Evolutionary conservation across 1,139 yeast species (phyloP), one percentile per base, ranked within the genome.

Genomic region (Pichia sp.): DNA sequence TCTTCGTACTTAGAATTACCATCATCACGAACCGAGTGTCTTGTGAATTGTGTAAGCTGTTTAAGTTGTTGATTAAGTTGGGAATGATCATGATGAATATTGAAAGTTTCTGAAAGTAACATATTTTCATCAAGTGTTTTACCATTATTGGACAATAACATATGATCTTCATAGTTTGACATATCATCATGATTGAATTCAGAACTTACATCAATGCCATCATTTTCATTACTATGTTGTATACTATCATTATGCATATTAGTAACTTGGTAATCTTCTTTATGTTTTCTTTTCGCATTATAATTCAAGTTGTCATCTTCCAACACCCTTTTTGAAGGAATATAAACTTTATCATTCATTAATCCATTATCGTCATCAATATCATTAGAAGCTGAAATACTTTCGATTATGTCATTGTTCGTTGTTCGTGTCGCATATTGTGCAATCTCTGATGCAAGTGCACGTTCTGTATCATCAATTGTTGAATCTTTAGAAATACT

Each of bases 11-110:
- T 43, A 3, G 45, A 22, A 14, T 45, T 53, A 44, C 36, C 33
- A 10, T 44, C 44, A 18, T 49, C 48, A 55, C 46, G 34, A 52
- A 54, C 18, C 45, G 52, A 25, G 56, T 50, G 48, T 53, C 56
- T 19, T 53, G 63, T 49, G 54, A 60, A 51, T 54, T 47, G 46
- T 51, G 54, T 22, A 18, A 57, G 63, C 43, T 60, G 64, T 42
- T 61, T 61, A 33, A 64, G 54, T 47, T 64, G 66, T 44, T 61
- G 65, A 44, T 64, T 63, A 13, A 64, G 55, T 44, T 63, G 66
- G 3, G 64, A 55, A 48, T 63, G 66, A 47, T 63, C 66, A 28
- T 51, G 56, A 10, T 50, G 51, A 11, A 50, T 30, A n/a, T 44
- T 19, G 13, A 53, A 53, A 11, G 29, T 34, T 29, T 49, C 52